Evolutionary conservation across 2,329 filamentous ascomycete species (phyloP).

Genomic region (Acephala macrosclerotiorum): DNA sequence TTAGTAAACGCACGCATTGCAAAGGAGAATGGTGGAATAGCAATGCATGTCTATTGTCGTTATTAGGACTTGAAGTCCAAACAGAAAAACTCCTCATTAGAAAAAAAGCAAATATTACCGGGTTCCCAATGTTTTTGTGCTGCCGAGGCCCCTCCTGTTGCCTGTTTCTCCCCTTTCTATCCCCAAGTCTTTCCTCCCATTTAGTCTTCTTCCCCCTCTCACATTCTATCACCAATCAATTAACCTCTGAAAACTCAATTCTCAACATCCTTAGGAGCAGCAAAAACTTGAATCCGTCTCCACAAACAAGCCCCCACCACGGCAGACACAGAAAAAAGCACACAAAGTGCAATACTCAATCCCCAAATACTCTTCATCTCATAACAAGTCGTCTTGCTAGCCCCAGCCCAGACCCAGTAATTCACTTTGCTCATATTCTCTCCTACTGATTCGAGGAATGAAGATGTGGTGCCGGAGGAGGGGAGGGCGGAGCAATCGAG

Average conservation of each 20-base stretch:
- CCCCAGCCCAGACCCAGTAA: conserved; percentile 58
- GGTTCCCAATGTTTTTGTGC: conserved; percentile 16
- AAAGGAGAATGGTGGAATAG: not conserved
- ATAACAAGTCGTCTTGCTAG: conserved; percentile 72
- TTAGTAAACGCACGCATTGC: not conserved
- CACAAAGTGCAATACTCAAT: conserved; percentile 78
- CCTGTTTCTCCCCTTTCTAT: conserved; percentile 2
- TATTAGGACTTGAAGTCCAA: conserved; percentile 31
- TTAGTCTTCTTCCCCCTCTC: not conserved
- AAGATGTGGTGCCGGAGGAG: conserved; percentile 48
- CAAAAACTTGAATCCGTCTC: conserved; percentile 41
- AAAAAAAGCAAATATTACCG: conserved; percentile 28
- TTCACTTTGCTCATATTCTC: conserved; percentile 51
- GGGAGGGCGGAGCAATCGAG: conserved; percentile 71
- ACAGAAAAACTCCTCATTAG: conserved; percentile 21
- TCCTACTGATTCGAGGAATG: conserved; percentile 53
- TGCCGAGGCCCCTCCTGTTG: conserved; percentile 23
- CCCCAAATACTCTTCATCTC: conserved; percentile 92
- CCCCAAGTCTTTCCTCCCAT: conserved; percentile 1
- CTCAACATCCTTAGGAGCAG: conserved; percentile 35
- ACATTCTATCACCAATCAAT: not conserved
- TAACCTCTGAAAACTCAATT: conserved; percentile 14
- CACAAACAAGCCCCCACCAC: conserved; percentile 67
- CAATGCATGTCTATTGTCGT: conserved; percentile 25
- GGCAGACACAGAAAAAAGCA: conserved; percentile 71